Conservation (phyloP, 2,329 filamentous ascomycete species). For the Diplocarpon rosae region DNA sequence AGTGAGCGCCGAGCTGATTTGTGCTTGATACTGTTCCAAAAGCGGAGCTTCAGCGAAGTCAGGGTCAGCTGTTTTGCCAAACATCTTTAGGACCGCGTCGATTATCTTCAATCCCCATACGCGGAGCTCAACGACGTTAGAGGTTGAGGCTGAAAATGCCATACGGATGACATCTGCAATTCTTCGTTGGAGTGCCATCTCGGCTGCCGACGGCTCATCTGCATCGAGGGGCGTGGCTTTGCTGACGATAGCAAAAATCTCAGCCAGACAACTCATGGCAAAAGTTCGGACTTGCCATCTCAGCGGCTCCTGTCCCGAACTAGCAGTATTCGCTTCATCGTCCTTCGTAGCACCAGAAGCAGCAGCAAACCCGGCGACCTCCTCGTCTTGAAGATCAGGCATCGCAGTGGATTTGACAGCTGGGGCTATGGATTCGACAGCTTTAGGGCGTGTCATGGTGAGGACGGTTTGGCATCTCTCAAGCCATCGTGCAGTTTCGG, state of each 20-base stretch:
- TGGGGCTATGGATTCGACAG: slow-evolving; percentile 36
- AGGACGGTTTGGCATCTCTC: slow-evolving; percentile 79
- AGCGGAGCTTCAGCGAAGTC: slow-evolving; percentile 97
- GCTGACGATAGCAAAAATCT: slow-evolving; percentile 67
- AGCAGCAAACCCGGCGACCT: slow-evolving; percentile 90
- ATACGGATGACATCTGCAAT: slow-evolving; percentile 92
- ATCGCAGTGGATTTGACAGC: slow-evolving; percentile 39
- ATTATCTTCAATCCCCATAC: slow-evolving; percentile 91
- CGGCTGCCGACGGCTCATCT: slow-evolving; percentile 68
- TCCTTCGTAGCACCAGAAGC: slow-evolving; percentile 49
- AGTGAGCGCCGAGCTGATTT: slow-evolving; percentile 92
- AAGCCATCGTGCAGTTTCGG: slow-evolving; percentile 76
- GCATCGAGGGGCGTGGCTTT: slow-evolving; percentile 71
- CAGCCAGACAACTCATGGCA: slow-evolving; percentile 78
- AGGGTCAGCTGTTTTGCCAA: slow-evolving; percentile 88
- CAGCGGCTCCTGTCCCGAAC: slow-evolving; percentile 70
- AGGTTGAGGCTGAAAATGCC: slow-evolving; percentile 94
- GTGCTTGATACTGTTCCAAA: slow-evolving; percentile 94
- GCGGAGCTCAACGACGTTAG: slow-evolving; percentile 78
- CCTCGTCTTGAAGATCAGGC: slow-evolving; percentile 87
- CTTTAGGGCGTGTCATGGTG: slow-evolving; percentile 70
- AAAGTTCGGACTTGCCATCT: slow-evolving; percentile 95
- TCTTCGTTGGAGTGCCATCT: slow-evolving; percentile 66
- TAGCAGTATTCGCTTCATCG: slow-evolving; percentile 38
- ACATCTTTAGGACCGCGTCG: slow-evolving; percentile 86